Percentiles rank a stretch among this genome's conserved stretches.
Evolutionary conservation across 2,329 filamentous ascomycete species (phyloP).

Genomic region (Colletotrichum gloeosporioides): DNA sequence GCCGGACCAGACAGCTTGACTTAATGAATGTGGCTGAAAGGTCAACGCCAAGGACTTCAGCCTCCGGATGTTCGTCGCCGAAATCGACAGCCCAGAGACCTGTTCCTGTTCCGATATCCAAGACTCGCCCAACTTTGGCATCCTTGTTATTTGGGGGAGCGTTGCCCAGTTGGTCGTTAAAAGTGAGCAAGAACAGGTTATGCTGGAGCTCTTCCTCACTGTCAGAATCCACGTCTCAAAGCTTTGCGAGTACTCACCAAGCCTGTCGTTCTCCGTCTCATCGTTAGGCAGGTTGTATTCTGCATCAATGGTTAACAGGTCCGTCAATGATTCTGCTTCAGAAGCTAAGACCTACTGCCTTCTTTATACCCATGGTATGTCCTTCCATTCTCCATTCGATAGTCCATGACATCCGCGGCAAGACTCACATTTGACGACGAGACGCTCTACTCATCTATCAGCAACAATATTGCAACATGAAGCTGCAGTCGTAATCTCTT

Average conservation of each 20-base stretch:
- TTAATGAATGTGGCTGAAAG: conserved; percentile 43
- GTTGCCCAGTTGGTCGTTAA: conserved; percentile 32
- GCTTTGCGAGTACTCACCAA: background rate
- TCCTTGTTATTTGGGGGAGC: conserved; percentile 28
- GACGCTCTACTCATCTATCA: background rate
- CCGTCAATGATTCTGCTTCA: no score
- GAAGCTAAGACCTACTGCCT: background rate
- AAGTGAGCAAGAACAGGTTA: conserved; percentile 35
- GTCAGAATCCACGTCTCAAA: background rate
- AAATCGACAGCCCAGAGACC: conserved; percentile 51
- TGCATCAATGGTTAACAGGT: no score
- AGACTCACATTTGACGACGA: background rate
- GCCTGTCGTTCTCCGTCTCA: background rate
- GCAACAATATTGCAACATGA: background rate
- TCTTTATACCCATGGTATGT: background rate
- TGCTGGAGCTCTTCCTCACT: conserved; percentile 37
- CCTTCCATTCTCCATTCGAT: background rate
- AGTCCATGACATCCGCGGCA: background rate
- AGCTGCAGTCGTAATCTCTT: background rate
- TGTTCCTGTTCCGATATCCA: conserved; percentile 54
- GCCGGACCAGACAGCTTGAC: conserved; percentile 14
- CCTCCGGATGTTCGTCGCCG: conserved; percentile 24
- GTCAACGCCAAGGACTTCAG: conserved; percentile 42
- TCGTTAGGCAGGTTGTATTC: conserved; percentile 5
- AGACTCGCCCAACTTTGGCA: conserved; percentile 28